Base-by-base conservation (phyloP, 306 rosid genomes). In the Dalbergia cultrata region DNA sequence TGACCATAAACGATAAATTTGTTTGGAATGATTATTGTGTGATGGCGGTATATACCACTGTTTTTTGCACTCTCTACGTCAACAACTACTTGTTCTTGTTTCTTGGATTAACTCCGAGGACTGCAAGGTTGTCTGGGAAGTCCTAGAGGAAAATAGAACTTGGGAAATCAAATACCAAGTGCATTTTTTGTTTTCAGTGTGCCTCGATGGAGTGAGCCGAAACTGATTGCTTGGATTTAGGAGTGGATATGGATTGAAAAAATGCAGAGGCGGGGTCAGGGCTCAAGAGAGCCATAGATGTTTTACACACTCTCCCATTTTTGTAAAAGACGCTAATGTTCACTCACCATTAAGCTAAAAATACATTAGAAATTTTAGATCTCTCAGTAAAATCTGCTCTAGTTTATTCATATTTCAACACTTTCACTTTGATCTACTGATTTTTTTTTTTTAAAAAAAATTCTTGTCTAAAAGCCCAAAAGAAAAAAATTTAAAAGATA, bases 151-250 rank as follows among this genome's bases (percentile, higher is more conserved):
- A 22, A 49, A 8, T 14, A 62, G 14, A 79, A 62, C 0, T 8
- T 22, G 64, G 9, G 70, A 57, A 31, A 65, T 63, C 49, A 70
- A 71, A 31, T 53, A 57, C 57, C 11, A 33, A 4, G 6, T 54
- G 60, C 2, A 21, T 39, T 17, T 44, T 67, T 83, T 19, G 16
- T 70, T 41, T 79, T 76, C 18, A 44, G 70, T 17, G 18, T 17
- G 75, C 45, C 10, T 35, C 3, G 10, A 2, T 10, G 47, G 74
- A 47, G n/a, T 64, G 65, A 33, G 37, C 78, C 86, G 83, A 87
- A 89, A 84, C 62, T 49, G 72, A 76, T 65, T 77, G 95, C 95
- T 81, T 86, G 85, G 80, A 81, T 83, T 74, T 78, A 87, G 97
- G 92, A 76, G 72, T 80, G 73, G 80, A 45, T 74, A 68, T 83